These are phyloP conservation scores for Chytridium lagenaria DNA, from an alignment of 371 early-diverging fungal species.

Conservation along the genomic window DNA sequence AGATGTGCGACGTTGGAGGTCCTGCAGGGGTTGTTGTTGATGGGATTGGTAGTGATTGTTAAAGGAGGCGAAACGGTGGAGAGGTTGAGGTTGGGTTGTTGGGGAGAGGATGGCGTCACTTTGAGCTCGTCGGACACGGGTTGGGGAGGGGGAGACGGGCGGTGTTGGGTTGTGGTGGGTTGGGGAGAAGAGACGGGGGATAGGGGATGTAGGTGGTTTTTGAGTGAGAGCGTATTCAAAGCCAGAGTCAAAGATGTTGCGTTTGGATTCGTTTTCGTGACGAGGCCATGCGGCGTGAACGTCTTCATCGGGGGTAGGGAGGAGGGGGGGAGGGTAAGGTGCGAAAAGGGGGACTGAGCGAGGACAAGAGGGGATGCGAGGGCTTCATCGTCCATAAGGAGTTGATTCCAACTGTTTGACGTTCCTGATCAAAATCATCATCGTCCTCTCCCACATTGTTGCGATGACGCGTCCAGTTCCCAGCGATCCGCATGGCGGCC, in stretches of 20 bases:
- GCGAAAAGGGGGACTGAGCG: background rate
- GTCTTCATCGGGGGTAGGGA: background rate
- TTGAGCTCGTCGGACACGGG: background rate
- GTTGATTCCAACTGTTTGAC: background rate
- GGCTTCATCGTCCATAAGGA: background rate
- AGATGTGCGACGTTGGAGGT: no score
- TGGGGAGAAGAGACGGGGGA: background rate
- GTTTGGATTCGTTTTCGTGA: background rate
- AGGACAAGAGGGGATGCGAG: background rate
- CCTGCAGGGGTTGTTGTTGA: background rate
- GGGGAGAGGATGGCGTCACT: background rate
- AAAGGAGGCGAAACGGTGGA: background rate
- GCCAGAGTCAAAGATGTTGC: background rate
- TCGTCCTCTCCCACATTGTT: background rate
- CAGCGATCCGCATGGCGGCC: background rate
- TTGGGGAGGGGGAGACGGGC: background rate
- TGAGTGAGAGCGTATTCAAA: background rate
- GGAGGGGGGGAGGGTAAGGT: background rate
- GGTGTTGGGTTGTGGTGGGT: background rate
- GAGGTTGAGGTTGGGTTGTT: background rate
- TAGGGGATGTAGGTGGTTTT: background rate
- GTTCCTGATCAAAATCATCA: background rate
- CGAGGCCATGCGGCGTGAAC: background rate
- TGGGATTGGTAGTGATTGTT: background rate
- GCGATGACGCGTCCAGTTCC: background rate